phyloP scores from a whole-genome alignment of 495 filamentous ascomycete genomes.

The Pyronema domesticum region DNA sequence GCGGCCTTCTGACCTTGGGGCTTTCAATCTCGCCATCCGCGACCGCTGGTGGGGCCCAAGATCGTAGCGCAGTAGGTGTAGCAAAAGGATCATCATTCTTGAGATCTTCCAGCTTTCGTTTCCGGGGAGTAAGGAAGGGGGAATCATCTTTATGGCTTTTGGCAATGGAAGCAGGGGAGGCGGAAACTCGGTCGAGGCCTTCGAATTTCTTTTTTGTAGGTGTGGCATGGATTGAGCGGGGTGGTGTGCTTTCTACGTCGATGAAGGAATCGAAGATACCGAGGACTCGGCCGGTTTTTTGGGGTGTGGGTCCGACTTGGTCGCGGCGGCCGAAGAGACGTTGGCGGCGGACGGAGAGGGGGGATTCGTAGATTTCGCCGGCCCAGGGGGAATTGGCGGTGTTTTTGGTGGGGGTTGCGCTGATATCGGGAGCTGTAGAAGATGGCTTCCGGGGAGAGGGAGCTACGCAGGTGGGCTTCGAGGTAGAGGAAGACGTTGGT shows the following conservation, averaged over 20 bases:
- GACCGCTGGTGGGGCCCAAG: neutral
- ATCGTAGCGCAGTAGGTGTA: conserved; percentile 60
- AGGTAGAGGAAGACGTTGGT: neutral
- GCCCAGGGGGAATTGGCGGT: neutral
- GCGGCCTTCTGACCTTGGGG: conserved; percentile 33
- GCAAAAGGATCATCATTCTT: conserved; percentile 26
- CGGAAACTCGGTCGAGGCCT: neutral
- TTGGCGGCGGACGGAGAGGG: conserved; percentile 20
- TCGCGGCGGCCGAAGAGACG: conserved; percentile 21
- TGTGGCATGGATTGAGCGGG: conserved; percentile 20
- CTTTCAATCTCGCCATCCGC: conserved; percentile 8
- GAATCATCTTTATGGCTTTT: neutral
- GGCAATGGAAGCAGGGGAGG: conserved; percentile 6
- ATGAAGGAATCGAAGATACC: conserved; percentile 81
- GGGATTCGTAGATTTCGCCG: conserved; percentile 23
- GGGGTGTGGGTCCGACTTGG: conserved; percentile 70
- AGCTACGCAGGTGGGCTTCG: neutral
- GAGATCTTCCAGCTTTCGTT: conserved; percentile 13
- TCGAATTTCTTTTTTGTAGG: conserved; percentile 25
- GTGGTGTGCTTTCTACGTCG: conserved; percentile 32
- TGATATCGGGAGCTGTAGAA: neutral
- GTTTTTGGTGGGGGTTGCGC: neutral
- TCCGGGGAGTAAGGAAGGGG: conserved; percentile 15
- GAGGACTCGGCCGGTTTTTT: conserved; percentile 69
- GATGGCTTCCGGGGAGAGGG: neutral